Evolutionary conservation across 179 eudicot species (phyloP).

Genomic region (Beta macrorhiza): DNA sequence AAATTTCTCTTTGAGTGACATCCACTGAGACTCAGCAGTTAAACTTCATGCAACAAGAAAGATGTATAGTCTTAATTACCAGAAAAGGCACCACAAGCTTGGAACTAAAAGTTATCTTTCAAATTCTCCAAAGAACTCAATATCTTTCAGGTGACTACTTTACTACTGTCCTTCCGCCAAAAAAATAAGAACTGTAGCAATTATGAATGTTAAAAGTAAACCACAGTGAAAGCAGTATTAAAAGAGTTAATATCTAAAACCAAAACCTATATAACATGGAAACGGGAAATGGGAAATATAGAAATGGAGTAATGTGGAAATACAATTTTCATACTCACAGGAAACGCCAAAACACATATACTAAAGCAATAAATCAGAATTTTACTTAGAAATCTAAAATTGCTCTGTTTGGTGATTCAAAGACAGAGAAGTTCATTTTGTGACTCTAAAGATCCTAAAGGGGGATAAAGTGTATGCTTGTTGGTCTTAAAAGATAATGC

Average conservation of each 20-base stretch:
- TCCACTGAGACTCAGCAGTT: neutral
- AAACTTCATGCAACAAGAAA: neutral
- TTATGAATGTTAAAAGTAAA: neutral
- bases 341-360: too few species aligned
- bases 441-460: too few species aligned
- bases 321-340: too few species aligned
- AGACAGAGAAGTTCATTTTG: too few species aligned
- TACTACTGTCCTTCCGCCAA: neutral
- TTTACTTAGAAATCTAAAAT: too few species aligned
- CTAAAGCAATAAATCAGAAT: slow-evolving; percentile 20
- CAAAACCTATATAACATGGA: neutral
- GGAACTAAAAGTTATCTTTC: neutral
- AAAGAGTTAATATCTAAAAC: neutral
- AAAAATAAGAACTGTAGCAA: neutral
- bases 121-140: neutral
- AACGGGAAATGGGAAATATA: too few species aligned
- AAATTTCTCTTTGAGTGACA: neutral
- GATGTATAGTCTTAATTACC: neutral
- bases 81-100: slow-evolving; percentile 10
- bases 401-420: too few species aligned
- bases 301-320: too few species aligned
- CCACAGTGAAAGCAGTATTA: neutral
- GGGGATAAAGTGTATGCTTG: too few species aligned
- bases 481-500: too few species aligned
- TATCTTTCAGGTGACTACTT: neutral